Conservation (phyloP, 495 filamentous ascomycete genomes). For the Cercophora scortea region DNA sequence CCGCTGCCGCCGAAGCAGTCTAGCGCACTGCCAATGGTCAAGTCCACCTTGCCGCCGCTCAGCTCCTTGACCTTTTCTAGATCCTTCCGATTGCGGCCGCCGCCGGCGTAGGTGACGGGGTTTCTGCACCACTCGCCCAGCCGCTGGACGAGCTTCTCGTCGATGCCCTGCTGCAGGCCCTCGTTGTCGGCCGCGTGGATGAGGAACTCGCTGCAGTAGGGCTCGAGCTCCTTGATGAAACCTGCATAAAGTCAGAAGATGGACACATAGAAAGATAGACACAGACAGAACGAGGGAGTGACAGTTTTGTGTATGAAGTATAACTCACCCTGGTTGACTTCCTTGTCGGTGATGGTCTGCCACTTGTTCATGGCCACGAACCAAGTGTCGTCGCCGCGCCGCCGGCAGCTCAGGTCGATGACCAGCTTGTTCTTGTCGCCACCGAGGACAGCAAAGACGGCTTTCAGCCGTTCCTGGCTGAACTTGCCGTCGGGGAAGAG, state of each 20-base stretch:
- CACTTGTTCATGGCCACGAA: conserved; percentile 97
- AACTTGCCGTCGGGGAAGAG: conserved; percentile 82
- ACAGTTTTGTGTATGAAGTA: background rate
- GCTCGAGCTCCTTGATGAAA: conserved; percentile 70
- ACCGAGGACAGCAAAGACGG: conserved; percentile 60
- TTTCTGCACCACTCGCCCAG: conserved; percentile 80
- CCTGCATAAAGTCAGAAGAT: conserved; percentile 36
- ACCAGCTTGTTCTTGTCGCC: conserved; percentile 76
- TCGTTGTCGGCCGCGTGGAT: conserved; percentile 99
- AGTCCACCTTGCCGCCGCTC: conserved; percentile 74
- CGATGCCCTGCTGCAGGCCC: conserved; percentile 82
- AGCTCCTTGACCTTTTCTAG: conserved; percentile 69
- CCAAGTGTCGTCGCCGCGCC: conserved; percentile 63
- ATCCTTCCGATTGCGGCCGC: conserved; percentile 72
- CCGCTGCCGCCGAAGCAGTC: conserved; percentile 89
- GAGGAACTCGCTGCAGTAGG: conserved; percentile 90
- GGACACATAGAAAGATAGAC: background rate
- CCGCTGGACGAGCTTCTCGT: conserved; percentile 69
- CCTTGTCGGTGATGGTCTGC: conserved; percentile 95
- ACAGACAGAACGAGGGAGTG: background rate
- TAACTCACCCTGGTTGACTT: conserved; percentile 68
- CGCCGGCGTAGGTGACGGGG: conserved; percentile 93
- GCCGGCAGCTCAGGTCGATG: conserved; percentile 86
- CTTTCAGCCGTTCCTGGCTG: conserved; percentile 61
- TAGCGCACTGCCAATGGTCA: conserved; percentile 93